phyloP scores from a whole-genome alignment of 1,284 basidiomycete genomes.

The Cryptococcus neoformans region DNA sequence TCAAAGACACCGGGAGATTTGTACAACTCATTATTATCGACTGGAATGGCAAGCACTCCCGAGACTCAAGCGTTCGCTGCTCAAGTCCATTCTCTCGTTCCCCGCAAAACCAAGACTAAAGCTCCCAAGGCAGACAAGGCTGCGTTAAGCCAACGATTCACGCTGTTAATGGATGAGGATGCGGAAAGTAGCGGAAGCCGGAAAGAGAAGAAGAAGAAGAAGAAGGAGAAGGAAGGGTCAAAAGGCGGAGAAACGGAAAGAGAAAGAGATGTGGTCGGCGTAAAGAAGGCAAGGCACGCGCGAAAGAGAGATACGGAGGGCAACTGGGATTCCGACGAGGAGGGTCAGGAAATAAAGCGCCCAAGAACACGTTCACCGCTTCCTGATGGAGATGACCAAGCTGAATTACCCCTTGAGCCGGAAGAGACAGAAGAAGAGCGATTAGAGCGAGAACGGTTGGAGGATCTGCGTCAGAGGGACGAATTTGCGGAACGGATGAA shows the following conservation, averaged over 20 bases:
- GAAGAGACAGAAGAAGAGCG: slow-evolving; percentile 63
- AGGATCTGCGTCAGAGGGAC: slow-evolving; percentile 83
- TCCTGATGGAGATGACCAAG: slow-evolving; percentile 46
- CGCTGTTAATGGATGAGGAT: slow-evolving; percentile 74
- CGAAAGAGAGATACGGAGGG: slow-evolving; percentile 69
- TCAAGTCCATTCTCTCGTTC: slow-evolving; percentile 72
- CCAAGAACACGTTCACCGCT: slow-evolving; percentile 41
- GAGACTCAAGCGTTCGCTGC: slow-evolving; percentile 75
- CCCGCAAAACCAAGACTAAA: slow-evolving; percentile 68
- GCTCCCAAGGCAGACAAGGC: slow-evolving; percentile 36
- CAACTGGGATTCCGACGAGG: slow-evolving; percentile 61
- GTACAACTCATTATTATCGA: slow-evolving; percentile 67
- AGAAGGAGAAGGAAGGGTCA: slow-evolving; percentile 54
- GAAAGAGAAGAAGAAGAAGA: slow-evolving; percentile 48
- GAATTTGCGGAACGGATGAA: slow-evolving; percentile 87
- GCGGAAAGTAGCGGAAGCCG: not conserved
- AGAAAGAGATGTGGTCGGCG: slow-evolving; percentile 43
- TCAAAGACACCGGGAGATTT: slow-evolving; percentile 77
- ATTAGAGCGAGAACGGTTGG: slow-evolving; percentile 68
- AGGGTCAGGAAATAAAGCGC: slow-evolving; percentile 60
- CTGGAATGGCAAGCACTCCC: slow-evolving; percentile 74
- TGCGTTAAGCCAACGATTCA: slow-evolving; percentile 60
- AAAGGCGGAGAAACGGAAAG: slow-evolving; percentile 52
- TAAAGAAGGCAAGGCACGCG: slow-evolving; percentile 57
- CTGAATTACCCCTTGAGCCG: slow-evolving; percentile 11